Base-by-base conservation (phyloP, 768 basidiomycete species). In the Hypholoma fasciculare region DNA sequence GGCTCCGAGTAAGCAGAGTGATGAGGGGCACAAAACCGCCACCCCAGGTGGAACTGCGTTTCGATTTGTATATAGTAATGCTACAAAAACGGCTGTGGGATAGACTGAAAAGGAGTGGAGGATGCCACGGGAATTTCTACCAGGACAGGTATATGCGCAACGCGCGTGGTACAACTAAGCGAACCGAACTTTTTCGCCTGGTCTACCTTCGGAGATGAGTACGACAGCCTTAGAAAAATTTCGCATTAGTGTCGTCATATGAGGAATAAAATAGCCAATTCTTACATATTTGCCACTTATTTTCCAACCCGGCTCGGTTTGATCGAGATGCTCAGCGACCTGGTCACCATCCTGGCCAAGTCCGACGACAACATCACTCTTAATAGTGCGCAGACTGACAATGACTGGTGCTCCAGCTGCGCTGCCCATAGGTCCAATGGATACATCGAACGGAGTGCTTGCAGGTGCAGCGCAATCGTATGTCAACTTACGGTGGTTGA, bases 201-300 rank as follows among this genome's bases (percentile, higher is more conserved):
- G 94, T 56, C 91, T 88, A 38, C 94, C 94, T 55, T 92, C 89
- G 3, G 91, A 93, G 34, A 96, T 74, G 9, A 96, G 83, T 4
- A 96, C 89, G 58, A 96, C 88, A 63, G 94, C 94, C 91, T 92
- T 59, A 42, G 6, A 56, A 34, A 34, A 1, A 1, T 55, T 46
- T 27, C 43, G 17, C 37, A 58, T n/a, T 36, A 52, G 52, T 14
- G 46, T 52, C 37, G 44, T 44, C 27, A 44, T 53, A 36, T 20
- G 14, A 7, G 11, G 0, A 19, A 30, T 46, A 36, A 42, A 2
- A n/a, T 58, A 2, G 40, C 1, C 16, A 59, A 1, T 16, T 81
- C 92, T 76, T 71, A 94, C 94, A 67, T 94, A 96, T 92, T 96
- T 95, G 48, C 94, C 94, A 50, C 91, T 92, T 67, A 97, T 96